These are phyloP conservation scores for Saccharomyces hybrid DNA, from an alignment of 1,139 yeast genomes.

Conservation along the genomic window DNA sequence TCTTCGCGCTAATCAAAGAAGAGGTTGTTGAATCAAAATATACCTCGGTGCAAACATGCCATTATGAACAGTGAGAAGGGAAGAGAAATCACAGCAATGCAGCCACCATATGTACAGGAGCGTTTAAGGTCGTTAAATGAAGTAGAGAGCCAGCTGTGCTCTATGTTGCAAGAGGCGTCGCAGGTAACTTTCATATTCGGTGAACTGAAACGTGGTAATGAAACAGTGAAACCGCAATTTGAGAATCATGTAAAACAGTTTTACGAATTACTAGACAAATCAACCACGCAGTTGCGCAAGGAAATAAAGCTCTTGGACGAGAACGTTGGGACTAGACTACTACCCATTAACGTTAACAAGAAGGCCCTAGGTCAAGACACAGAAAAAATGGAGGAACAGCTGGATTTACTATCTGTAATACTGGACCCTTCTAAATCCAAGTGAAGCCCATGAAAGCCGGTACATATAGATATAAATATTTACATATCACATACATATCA, in stretches of 20 bases:
- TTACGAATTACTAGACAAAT: conserved; percentile 21
- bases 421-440: not conserved
- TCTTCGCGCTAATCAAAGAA: not conserved
- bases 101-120: conserved; percentile 34
- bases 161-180: conserved; percentile 36
- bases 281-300: conserved; percentile 18
- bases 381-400: conserved; percentile 27
- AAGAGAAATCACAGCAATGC: conserved; percentile 12
- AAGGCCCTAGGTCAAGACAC: conserved; percentile 31
- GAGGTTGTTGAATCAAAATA: not conserved
- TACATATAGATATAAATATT: not conserved
- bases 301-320: conserved; percentile 29
- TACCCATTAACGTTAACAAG: conserved; percentile 29
- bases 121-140: conserved; percentile 34
- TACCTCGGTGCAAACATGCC: not conserved
- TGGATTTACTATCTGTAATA: conserved; percentile 4
- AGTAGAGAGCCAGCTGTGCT: conserved; percentile 35
- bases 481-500: not conserved
- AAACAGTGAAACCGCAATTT: conserved; percentile 24
- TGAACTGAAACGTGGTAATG: conserved; percentile 28
- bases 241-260: conserved; percentile 24
- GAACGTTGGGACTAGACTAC: conserved; percentile 25
- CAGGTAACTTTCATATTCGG: conserved; percentile 33
- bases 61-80: not conserved
- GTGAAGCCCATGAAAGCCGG: not conserved